Evolutionary conservation across 345 rosid species (phyloP), one percentile per base, ranked within the genome.

Genomic region (Eutrema yunnanense): DNA sequence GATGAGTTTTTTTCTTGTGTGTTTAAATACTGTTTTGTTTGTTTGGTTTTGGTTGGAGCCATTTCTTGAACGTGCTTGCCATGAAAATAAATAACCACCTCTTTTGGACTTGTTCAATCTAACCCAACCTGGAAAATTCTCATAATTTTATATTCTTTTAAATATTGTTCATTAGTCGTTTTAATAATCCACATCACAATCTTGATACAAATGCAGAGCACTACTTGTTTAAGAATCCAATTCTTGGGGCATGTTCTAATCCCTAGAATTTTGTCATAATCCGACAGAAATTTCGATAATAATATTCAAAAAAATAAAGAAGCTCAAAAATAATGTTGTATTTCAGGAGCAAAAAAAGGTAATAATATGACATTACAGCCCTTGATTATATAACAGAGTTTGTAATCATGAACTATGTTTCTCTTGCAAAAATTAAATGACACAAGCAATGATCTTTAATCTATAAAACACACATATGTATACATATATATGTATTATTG

Each of bases 1-100:
- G 42, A 54, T 6, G 54, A 22, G 26, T 22, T 41, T 34, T 66
- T 52, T 65, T 9, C 5, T 32, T 62, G 70, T 63, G 71, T 70
- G 22, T 71, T 77, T 77, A 71, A 60, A 76, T 76, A 69, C 59
- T 55, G 13, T 54, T 22, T 29, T 65, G 72, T 73, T 65, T 73
- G 66, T 73, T 48, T 75, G 51, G 63, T 75, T 48, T 77, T 70
- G 71, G 80, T 76, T 69, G 71, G 67, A 76, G 56, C 26, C 71
- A 56, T 71, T 77, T 49, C 61, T 71, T 71, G 63, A 71, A 77
- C 80, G 80, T 77, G 80, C 76, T 14, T 65, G 13, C 76, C 80
- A 77, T 77, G 76, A 77, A 77, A 42, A 19, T 54, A 37, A 2
- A 6, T 48, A 19, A 42, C 36, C 40, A 16, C 3, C 5, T 29